Conservation (phyloP, 306 rosid species). For the Cucurbita maxima region DNA sequence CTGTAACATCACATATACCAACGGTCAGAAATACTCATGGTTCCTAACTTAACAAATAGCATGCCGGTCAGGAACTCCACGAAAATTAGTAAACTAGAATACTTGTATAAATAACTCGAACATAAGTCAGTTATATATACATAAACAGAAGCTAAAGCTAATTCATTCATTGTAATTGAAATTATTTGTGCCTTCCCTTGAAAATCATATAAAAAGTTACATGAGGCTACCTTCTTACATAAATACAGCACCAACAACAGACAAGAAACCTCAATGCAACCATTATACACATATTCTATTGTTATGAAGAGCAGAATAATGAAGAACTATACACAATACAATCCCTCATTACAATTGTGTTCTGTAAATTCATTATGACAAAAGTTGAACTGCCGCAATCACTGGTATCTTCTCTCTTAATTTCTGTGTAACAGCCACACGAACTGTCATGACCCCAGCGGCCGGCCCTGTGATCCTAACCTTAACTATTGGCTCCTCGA, state of each 20-base stretch:
- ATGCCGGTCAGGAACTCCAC: too few species aligned
- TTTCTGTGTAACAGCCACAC: conserved; percentile 93
- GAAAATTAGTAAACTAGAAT: too few species aligned
- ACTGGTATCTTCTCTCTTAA: conserved; percentile 81
- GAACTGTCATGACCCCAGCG: conserved; percentile 79
- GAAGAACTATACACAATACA: not conserved
- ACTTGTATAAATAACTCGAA: too few species aligned
- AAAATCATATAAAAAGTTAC: not conserved
- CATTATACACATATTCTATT: not conserved
- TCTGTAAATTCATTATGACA: conserved; percentile 12
- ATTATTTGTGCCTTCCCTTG: not conserved
- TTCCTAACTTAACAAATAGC: too few species aligned
- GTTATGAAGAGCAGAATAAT: not conserved
- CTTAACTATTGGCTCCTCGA: conserved; percentile 80
- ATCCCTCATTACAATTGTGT: not conserved
- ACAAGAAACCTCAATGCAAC: not conserved
- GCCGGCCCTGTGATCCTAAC: conserved; percentile 51
- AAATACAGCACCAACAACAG: not conserved
- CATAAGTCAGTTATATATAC: too few species aligned
- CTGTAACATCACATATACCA: too few species aligned
- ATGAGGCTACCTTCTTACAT: not conserved
- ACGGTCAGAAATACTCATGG: too few species aligned
- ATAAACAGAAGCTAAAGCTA: not conserved
- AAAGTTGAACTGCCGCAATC: conserved; percentile 77
- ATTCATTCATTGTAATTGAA: not conserved